Evolutionary conservation across 164 flowering plant genomes (phyloP), one percentile per base, ranked within the genome.

Genomic region (Macadamia tetraphylla): DNA sequence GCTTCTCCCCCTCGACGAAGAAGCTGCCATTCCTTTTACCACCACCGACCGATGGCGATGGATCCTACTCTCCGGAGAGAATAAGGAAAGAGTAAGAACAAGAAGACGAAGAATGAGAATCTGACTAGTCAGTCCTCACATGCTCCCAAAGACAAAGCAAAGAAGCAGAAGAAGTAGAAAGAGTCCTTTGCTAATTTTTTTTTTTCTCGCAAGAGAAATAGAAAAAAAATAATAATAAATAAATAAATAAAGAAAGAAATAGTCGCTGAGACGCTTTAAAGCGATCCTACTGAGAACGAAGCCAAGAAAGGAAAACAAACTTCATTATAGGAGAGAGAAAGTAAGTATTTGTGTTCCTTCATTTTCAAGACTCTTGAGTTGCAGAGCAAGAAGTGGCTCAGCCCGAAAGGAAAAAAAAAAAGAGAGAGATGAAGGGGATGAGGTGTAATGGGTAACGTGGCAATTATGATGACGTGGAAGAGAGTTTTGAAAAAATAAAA

Each of bases 1-100:
- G 76, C 97, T 90, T 62, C 96, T 72, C 62, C 86, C 89, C 65
- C 89, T 72, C 1, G 96, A 88, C 6, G 97, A 90, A 9, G 90
- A 87, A 0, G 81, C 75, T 69, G 88, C 86, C 88, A 87, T 83
- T 72, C 76, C 64, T 76, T 68, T 60, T 71, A 8, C 17, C 73
- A 62, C 69, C 30, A 56, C 23, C 64, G 53, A 49, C 55, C 57
- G 65, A 68, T 55, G 63, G 67, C 71, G 31, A 35, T 35, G 40
- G 40, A 43, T 40, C 2, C 32, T 43, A 9, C n/a, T 49, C 62
- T 64, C 31, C 63, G 9, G 31, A 67, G 48, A 61, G 71, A 18
- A 63, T 18, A 30, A 29, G 23, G 23, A 23, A 64, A 40, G 29
- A 64, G 63, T 35, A 60, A 69, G 67, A 44, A 66, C 68, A 18